These are phyloP conservation scores for Sinapis alba DNA, from an alignment of 441 rosid species.

Conservation along the genomic window DNA sequence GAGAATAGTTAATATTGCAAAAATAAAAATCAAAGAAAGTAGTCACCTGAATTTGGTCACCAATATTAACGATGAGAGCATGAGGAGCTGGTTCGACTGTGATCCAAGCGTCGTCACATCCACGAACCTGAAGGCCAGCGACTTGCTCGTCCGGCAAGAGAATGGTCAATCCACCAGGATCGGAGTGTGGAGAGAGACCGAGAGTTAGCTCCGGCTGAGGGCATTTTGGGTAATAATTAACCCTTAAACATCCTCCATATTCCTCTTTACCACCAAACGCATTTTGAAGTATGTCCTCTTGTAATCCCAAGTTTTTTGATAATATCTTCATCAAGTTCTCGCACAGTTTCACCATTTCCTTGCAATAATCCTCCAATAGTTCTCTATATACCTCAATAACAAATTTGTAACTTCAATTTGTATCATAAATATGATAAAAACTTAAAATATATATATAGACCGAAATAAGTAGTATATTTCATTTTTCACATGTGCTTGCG, in stretches of 20 bases:
- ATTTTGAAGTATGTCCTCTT: slow-evolving; percentile 54
- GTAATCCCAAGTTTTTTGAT: slow-evolving; percentile 65
- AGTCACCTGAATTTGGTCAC: slow-evolving; percentile 80
- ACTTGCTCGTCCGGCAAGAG: slow-evolving; percentile 72
- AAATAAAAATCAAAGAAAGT: neutral
- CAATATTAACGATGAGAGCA: slow-evolving; percentile 75
- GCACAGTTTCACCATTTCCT: slow-evolving; percentile 55
- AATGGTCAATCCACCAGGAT: slow-evolving; percentile 87
- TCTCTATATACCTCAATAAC: slow-evolving; percentile 47
- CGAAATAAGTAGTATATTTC: neutral
- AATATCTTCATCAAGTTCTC: slow-evolving; percentile 65
- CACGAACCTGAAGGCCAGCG: slow-evolving; percentile 69
- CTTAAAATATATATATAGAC: neutral
- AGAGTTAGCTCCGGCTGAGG: slow-evolving; percentile 84
- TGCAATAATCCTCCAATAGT: slow-evolving; percentile 70
- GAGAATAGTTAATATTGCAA: neutral
- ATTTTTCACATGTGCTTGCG: neutral
- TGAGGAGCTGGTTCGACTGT: slow-evolving; percentile 65
- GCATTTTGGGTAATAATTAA: slow-evolving; percentile 77
- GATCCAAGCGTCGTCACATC: slow-evolving; percentile 54
- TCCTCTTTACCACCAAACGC: slow-evolving; percentile 70
- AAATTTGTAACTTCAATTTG: neutral
- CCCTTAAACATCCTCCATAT: slow-evolving; percentile 72
- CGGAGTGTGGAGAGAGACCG: slow-evolving; percentile 85
- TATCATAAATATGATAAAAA: neutral